Base-by-base conservation (phyloP, 1,139 yeast species). In the Taphrina deformans region DNA sequence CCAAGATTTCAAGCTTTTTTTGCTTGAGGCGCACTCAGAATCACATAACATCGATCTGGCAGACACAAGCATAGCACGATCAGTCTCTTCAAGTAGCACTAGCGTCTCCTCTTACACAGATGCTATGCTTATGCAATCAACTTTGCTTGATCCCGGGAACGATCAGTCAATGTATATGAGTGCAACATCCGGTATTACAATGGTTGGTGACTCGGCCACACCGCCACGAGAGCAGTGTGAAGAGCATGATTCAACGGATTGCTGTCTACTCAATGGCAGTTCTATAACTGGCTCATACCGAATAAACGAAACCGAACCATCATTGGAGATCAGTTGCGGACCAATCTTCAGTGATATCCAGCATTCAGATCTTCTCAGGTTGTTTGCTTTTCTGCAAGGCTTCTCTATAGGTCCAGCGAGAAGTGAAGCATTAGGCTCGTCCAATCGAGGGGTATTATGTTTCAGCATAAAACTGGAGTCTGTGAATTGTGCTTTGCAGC, bases 41-140 rank as follows among this genome's bases (percentile, higher is more conserved):
- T 10, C 18, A 10, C 24, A 18, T 27, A 21, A 23, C n/a, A 21
- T 10, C 7, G 48, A 21, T 3, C 6, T 21, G 48, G 27, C 12
- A 18, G 23, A 48, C 21, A 26, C 35, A 23, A n/a, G 23, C 21
- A 24, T 23, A 14, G 16, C 18, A 6, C n/a, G 12, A 2, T 41
- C 51, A n/a, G 14, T 18, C 16, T 44, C 61, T 6, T 46, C 62
- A 2, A 27, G 45, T 12, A 10, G 55, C 10, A 31, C 51, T 14
- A 53, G 60, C 40, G 23, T 14, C 14, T 61, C 65, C 6, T 29
- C 46, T 9, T 27, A 16, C 26, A 27, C 35, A 6, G 55, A 44
- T 52, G 53, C 60, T 9, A 61, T 45, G 26, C 26, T 62, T 29
- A 55, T 55, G 55, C 61, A 62, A 33, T 50, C 59, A 2, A 62